Conservation (phyloP, 1,284 basidiomycete species). For the Cryptococcus floricola region DNA sequence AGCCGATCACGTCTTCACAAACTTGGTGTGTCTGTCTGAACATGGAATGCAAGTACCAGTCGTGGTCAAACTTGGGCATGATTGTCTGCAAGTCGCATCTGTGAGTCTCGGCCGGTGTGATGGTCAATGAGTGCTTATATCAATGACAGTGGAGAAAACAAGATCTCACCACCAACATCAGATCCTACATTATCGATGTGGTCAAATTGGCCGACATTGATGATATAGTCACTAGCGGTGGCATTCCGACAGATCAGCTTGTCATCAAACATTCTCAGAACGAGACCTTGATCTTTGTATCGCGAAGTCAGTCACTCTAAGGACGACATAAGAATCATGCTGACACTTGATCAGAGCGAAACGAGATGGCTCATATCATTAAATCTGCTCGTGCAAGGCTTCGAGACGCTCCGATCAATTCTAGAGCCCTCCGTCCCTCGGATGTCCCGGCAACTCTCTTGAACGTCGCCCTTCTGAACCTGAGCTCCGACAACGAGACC, state of each 20-base stretch:
- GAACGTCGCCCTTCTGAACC: conserved; percentile 73
- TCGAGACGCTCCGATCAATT: conserved; percentile 53
- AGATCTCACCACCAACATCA: conserved; percentile 32
- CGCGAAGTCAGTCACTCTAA: conserved; percentile 24
- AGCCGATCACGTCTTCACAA: conserved; percentile 44
- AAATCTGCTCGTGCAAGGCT: conserved; percentile 33
- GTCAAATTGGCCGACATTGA: conserved; percentile 60
- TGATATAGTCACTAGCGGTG: conserved; percentile 75
- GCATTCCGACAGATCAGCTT: conserved; percentile 71
- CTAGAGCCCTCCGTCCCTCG: conserved; percentile 69
- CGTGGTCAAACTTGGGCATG: conserved; percentile 41
- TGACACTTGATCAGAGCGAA: conserved; percentile 59
- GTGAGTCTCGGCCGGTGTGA: conserved; percentile 17
- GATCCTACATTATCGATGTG: conserved; percentile 45
- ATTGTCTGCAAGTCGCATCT: conserved; percentile 42
- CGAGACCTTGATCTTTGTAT: conserved; percentile 38
- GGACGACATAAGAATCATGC: conserved; percentile 50
- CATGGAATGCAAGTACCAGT: conserved; percentile 46
- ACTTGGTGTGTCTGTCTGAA: conserved; percentile 35
- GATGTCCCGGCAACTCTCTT: conserved; percentile 78
- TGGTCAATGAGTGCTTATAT: background rate
- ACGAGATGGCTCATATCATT: conserved; percentile 59
- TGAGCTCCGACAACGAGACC: conserved; percentile 67
- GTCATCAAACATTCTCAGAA: conserved; percentile 60
- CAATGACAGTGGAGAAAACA: conserved; percentile 35